Base-by-base conservation (phyloP, 768 basidiomycete species). In the Infundibulicybe gibba region DNA sequence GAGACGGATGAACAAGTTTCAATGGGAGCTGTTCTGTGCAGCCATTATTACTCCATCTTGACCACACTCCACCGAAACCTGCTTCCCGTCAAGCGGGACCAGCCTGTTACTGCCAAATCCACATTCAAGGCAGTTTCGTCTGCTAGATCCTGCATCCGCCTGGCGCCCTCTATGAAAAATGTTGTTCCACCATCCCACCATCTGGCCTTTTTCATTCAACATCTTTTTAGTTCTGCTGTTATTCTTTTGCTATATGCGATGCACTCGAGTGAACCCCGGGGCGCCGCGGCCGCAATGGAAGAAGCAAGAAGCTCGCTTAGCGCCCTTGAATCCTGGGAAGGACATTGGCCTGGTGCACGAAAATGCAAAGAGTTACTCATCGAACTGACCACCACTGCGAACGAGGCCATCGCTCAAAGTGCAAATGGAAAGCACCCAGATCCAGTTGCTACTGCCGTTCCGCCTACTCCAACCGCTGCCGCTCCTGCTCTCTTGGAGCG, bases 1-100 rank as follows among this genome's bases (percentile, higher is more conserved):
- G 70, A 78, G 50, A 89, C 81, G 19, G 84, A 88, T 49, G 82
- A 88, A 59, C 87, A 92, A 62, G 86, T 87, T 19, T 85, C 87
- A 1, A 88, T 92, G 83, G 87, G 86, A 10, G 85, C 87, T 37
- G 85, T 90, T 32, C 75, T 93, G 10, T 90, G 83, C 75, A 89
- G 88, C 55, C 89, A 92, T 60, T 93, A 92, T 59, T 94, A 94
- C 64, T 91, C 89, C 13, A 76, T 93, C 37, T 69, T 91, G 56
- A 90, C 88, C 3, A 90, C 90, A 5, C 79, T 93, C 41, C 91
- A 93, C 59, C 89, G 91, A 41, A 92, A 92, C 62, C 83, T 92
- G 55, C 71, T 93, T 6, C 91, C 90, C 9, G 82, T 90, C 42
- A 84, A 78, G 60, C 81, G 76, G 30, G 90, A 88, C 52, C 80